Evolutionary conservation across 1,284 basidiomycete species (phyloP).

Genomic region (Ceratobasidium theobromae): DNA sequence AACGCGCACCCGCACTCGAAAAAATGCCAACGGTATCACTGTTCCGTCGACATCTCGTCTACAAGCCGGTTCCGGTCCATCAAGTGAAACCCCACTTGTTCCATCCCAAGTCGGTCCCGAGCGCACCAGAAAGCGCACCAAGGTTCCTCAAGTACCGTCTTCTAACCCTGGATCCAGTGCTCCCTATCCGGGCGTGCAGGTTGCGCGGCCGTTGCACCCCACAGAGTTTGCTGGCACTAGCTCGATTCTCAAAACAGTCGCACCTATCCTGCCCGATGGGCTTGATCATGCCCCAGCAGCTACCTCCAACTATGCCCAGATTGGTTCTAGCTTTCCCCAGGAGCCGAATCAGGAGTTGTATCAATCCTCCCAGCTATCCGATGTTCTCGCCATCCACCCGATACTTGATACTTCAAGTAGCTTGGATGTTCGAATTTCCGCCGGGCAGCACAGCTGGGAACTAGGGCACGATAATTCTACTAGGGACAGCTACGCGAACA

Average conservation of each 20-base stretch:
- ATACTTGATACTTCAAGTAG: background rate
- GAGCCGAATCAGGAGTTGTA: background rate
- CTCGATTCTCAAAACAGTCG: background rate
- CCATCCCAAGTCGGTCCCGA: slow-evolving; percentile 20
- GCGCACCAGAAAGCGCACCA: slow-evolving; percentile 17
- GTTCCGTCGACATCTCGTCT: background rate
- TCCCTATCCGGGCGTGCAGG: background rate
- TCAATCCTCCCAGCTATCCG: slow-evolving; percentile 4
- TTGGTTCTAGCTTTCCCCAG: background rate
- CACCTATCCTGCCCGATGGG: slow-evolving; percentile 10
- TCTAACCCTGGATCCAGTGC: background rate
- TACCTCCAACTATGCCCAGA: background rate
- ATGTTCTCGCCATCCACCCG: background rate
- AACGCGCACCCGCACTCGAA: slow-evolving; percentile 25
- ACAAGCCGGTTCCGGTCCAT: background rate
- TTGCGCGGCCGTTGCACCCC: background rate
- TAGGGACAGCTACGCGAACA: background rate
- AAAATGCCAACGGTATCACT: background rate
- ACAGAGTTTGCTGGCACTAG: background rate
- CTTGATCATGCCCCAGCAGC: background rate
- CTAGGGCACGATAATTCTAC: background rate
- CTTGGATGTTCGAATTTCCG: background rate
- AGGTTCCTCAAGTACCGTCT: background rate
- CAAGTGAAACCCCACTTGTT: background rate
- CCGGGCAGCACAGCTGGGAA: too few relatives aligned